Conservation (phyloP, 352 stramenopile species). For the Globisporangium paroecandrum region DNA sequence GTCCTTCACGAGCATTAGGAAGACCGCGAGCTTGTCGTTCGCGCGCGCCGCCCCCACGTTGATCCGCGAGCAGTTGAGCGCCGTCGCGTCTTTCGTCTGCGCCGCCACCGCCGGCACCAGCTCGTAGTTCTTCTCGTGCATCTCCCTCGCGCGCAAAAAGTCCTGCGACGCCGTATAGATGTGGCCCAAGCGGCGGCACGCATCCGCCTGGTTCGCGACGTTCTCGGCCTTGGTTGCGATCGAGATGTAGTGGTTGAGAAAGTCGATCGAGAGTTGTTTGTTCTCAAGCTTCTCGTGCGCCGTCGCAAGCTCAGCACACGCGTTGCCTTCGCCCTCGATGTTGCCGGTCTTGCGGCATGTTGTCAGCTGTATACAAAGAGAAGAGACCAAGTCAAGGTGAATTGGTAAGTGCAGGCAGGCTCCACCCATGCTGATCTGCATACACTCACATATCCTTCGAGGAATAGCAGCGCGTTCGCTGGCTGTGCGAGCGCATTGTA, state of each 20-base stretch:
- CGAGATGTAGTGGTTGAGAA: slow-evolving; percentile 81
- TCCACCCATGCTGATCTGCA: not conserved
- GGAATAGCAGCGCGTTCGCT: slow-evolving; percentile 71
- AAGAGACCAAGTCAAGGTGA: not conserved
- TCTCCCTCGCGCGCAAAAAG: slow-evolving; percentile 77
- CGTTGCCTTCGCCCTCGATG: slow-evolving; percentile 74
- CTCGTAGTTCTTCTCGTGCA: slow-evolving; percentile 90
- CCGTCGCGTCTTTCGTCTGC: slow-evolving; percentile 34
- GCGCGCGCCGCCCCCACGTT: slow-evolving; percentile 64
- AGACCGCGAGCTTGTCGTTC: slow-evolving; percentile 63
- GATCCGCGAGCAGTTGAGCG: slow-evolving; percentile 64
- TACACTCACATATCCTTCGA: slow-evolving; percentile 70
- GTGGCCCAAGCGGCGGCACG: slow-evolving; percentile 80
- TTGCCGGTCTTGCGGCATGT: slow-evolving; percentile 52
- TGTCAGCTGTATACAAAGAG: slow-evolving; percentile 30
- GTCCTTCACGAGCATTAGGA: slow-evolving; percentile 62
- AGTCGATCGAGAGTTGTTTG: slow-evolving; percentile 82
- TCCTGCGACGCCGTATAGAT: slow-evolving; percentile 83
- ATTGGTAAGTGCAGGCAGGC: not conserved
- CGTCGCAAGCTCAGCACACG: slow-evolving; percentile 84
- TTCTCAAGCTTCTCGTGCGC: slow-evolving; percentile 82
- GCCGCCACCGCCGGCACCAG: slow-evolving; percentile 52
- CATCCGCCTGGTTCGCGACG: slow-evolving; percentile 80
- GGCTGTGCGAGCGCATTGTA: slow-evolving; percentile 65
- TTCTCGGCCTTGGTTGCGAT: slow-evolving; percentile 84